A percentile compares a stretch with the other conserved stretches of the same genome.
Conservation (phyloP, 805 yeast species). For the Cyberlindnera saturnus region DNA sequence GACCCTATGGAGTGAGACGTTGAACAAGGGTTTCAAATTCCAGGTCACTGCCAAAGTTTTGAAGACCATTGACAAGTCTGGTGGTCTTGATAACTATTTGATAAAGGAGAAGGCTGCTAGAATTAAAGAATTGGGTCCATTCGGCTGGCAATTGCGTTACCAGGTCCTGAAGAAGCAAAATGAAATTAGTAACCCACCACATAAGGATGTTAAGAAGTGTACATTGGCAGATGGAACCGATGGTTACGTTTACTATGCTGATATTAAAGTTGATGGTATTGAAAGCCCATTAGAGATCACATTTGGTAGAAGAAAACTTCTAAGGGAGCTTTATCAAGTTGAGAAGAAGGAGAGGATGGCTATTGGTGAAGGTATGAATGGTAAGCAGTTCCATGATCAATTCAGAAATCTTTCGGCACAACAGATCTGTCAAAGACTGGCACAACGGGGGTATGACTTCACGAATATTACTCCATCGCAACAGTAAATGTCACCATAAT, state of each 20-base stretch:
- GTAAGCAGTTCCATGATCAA: conserved; percentile 37
- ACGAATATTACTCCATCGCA: conserved; percentile 19
- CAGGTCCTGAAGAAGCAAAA: conserved; percentile 48
- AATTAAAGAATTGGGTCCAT: conserved; percentile 85
- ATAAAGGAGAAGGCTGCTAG: conserved; percentile 85
- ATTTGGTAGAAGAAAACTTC: conserved; percentile 61
- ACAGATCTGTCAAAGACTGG: conserved; percentile 46
- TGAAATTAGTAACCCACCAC: conserved; percentile 34
- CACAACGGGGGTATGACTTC: conserved; percentile 30
- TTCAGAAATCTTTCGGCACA: conserved; percentile 38
- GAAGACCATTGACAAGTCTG: conserved; percentile 84
- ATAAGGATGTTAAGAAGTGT: conserved; percentile 30
- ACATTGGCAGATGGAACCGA: conserved; percentile 26
- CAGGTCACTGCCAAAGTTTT: conserved; percentile 75
- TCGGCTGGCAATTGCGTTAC: conserved; percentile 88
- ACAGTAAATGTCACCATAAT: neutral
- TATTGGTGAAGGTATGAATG: conserved; percentile 38
- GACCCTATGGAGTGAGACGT: conserved; percentile 77
- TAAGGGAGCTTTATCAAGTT: conserved; percentile 46
- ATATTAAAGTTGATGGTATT: conserved; percentile 29
- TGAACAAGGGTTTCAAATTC: conserved; percentile 46
- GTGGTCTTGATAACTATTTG: conserved; percentile 88
- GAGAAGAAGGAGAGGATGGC: conserved; percentile 39
- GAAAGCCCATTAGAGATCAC: conserved; percentile 40
- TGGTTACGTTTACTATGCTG: conserved; percentile 44